phyloP scores from a whole-genome alignment of 352 stramenopile species.

The Pythium aristosporum region DNA sequence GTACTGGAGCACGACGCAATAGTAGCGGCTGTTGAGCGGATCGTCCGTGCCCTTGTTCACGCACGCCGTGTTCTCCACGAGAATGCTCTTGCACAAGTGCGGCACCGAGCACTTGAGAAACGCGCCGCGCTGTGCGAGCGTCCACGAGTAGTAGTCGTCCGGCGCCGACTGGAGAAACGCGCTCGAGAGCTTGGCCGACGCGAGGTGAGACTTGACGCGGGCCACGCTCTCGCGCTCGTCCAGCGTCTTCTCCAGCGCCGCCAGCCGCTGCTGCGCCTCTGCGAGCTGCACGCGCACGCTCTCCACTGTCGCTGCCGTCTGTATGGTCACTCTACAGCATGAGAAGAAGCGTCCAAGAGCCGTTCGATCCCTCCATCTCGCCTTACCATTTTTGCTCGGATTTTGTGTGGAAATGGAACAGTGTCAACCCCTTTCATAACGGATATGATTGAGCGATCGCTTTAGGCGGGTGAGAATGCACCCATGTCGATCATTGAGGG shows the following conservation, averaged over 20 bases:
- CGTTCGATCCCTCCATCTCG: neutral
- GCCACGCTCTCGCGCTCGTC: slow-evolving; percentile 52
- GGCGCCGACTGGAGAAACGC: slow-evolving; percentile 67
- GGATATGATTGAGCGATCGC: neutral
- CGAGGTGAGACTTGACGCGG: slow-evolving; percentile 49
- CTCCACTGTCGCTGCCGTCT: slow-evolving; percentile 31
- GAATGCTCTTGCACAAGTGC: slow-evolving; percentile 89
- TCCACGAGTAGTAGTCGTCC: slow-evolving; percentile 76
- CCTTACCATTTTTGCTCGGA: neutral
- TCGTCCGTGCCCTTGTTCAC: slow-evolving; percentile 54
- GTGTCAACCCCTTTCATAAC: neutral
- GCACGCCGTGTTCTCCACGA: slow-evolving; percentile 86
- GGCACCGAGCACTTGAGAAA: slow-evolving; percentile 60
- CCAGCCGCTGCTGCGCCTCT: slow-evolving; percentile 36
- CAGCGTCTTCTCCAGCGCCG: slow-evolving; percentile 41
- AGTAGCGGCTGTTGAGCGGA: slow-evolving; percentile 72
- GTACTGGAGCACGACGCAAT: slow-evolving; percentile 87
- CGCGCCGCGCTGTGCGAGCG: slow-evolving; percentile 51
- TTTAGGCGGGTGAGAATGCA: slow-evolving; percentile 1
- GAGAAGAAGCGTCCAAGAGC: neutral
- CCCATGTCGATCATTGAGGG: neutral
- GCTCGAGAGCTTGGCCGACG: slow-evolving; percentile 46
- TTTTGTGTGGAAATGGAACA: slow-evolving; percentile 5
- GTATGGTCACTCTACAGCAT: neutral
- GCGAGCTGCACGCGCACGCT: slow-evolving; percentile 30